These are phyloP conservation scores for Capsicum baccatum DNA, from an alignment of 257 asterid genomes.

Conservation along the genomic window DNA sequence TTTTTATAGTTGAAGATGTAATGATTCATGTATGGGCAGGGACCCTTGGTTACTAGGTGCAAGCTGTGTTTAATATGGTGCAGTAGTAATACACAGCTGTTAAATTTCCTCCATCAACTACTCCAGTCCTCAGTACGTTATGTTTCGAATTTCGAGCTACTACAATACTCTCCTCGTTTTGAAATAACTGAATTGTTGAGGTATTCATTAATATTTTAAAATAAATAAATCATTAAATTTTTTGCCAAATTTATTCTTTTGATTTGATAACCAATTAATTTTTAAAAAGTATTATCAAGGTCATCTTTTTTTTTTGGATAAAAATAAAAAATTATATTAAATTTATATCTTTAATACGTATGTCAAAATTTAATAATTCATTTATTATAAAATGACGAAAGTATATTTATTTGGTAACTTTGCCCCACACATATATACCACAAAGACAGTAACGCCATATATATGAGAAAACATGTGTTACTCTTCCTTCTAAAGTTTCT, in stretches of 20 bases:
- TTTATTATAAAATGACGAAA: too few species aligned
- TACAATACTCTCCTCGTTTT: too few species aligned
- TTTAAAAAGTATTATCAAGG: too few species aligned
- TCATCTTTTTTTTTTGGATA: too few species aligned
- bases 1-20: neutral
- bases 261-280: too few species aligned
- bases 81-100: conserved; percentile 19
- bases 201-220: too few species aligned
- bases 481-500: neutral
- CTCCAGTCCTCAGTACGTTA: neutral
- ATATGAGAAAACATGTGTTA: neutral
- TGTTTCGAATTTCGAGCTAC: neutral
- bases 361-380: too few species aligned
- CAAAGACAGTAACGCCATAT: neutral
- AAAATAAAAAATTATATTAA: too few species aligned
- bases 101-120: neutral
- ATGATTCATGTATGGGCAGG: neutral
- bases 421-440: neutral
- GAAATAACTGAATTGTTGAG: too few species aligned
- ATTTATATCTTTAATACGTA: too few species aligned
- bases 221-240: too few species aligned
- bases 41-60: neutral
- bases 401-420: neutral
- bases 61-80: neutral
- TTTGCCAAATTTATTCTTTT: too few species aligned